Evolutionary conservation across 106 monocot species (phyloP).

Genomic region (Allium cepa): DNA sequence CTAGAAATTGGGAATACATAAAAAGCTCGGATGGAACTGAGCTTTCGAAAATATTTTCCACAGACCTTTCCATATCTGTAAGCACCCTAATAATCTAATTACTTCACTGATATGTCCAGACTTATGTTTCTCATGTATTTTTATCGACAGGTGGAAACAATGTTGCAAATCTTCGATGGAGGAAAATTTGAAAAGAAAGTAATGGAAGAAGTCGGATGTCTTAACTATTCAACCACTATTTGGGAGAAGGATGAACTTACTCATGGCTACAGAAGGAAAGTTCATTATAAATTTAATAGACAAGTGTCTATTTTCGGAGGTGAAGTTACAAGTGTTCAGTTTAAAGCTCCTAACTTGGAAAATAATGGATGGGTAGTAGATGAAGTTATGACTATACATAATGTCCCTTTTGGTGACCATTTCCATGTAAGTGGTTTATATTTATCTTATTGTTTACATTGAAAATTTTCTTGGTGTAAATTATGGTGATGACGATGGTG

Average conservation of each 20-base stretch:
- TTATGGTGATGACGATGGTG: background rate
- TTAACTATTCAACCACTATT: conserved; percentile 28
- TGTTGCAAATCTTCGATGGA: conserved; percentile 38
- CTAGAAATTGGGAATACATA: conserved; percentile 17
- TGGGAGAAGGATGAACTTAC: conserved; percentile 20
- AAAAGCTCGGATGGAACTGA: conserved; percentile 9
- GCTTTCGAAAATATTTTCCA: conserved; percentile 19
- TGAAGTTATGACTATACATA: conserved; percentile 41
- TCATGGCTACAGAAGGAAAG: conserved; percentile 14
- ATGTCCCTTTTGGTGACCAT: conserved; percentile 37
- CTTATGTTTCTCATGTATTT: background rate
- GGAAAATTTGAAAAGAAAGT: conserved; percentile 33
- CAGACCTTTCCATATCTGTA: conserved; percentile 21
- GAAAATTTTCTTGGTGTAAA: no score
- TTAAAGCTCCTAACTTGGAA: conserved; percentile 9
- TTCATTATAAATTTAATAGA: conserved; percentile 37
- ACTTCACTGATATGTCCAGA: no score
- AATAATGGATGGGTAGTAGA: conserved; percentile 34
- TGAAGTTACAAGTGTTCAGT: conserved; percentile 37
- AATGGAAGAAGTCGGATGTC: conserved; percentile 45
- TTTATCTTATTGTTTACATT: background rate
- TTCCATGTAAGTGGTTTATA: conserved; percentile 28
- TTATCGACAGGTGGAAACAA: conserved; percentile 13
- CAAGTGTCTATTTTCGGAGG: conserved; percentile 42
- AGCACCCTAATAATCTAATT: conserved; percentile 3